phyloP scores from a whole-genome alignment of 495 filamentous ascomycete genomes.

The Stereocaulon alpinum region DNA sequence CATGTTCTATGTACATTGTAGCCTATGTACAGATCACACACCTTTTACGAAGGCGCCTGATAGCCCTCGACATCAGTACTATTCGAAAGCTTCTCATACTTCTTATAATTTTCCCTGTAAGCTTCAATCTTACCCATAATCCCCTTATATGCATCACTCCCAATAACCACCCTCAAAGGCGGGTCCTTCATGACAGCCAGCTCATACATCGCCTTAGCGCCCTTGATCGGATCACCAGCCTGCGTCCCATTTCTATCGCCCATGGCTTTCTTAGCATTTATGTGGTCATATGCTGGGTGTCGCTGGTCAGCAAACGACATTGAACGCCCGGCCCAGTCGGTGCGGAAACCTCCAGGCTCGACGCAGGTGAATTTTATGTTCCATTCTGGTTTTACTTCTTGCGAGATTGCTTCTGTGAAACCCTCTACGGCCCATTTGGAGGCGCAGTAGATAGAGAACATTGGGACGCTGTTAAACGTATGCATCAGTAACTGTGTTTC shows the following conservation, averaged over 20 bases:
- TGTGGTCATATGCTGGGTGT: constrained; percentile 35
- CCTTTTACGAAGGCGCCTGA: not conserved
- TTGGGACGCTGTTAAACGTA: constrained; percentile 22
- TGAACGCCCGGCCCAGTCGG: constrained; percentile 18
- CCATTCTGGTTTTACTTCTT: constrained; percentile 33
- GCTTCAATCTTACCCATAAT: constrained; percentile 34
- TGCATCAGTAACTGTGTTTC: too few species aligned
- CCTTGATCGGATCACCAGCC: constrained; percentile 36
- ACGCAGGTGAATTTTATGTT: constrained; percentile 33
- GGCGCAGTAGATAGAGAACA: constrained; percentile 31
- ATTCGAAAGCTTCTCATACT: constrained; percentile 35
- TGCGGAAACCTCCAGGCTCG: constrained; percentile 23
- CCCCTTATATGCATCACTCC: constrained; percentile 32
- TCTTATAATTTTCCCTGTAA: constrained; percentile 32
- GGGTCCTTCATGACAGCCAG: constrained; percentile 38
- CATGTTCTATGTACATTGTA: not conserved
- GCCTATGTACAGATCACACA: not conserved
- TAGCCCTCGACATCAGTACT: constrained; percentile 39
- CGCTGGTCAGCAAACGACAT: constrained; percentile 31
- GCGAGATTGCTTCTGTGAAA: constrained; percentile 35
- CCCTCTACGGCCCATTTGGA: constrained; percentile 33
- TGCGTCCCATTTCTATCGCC: constrained; percentile 30
- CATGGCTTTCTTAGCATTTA: constrained; percentile 32
- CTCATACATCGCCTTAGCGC: constrained; percentile 37
- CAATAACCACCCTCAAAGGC: constrained; percentile 34